Base-by-base conservation (phyloP, 2,329 filamentous ascomycete genomes). In the Coleophoma eucalyptorum region DNA sequence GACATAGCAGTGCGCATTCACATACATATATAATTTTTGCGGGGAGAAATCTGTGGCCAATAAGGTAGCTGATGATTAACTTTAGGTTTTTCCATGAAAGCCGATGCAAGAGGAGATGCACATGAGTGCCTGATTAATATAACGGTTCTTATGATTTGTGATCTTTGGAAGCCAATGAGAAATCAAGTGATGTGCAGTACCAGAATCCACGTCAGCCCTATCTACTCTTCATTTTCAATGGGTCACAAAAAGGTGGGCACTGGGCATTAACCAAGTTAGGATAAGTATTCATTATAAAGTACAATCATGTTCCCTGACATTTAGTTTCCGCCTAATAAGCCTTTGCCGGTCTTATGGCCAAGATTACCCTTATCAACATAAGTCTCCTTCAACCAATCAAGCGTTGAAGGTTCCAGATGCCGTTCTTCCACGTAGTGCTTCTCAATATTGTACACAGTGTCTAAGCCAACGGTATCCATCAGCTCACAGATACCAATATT, bases 381-480 rank as follows among this genome's bases (percentile, higher is more conserved):
- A 21, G 51, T 56, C 34, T 59, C 49, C 38, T 62, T 57, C 13
- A 71, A 58, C 42, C 62, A 69, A 10, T 64, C 54, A 21, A 65
- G 59, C n/a, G 66, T 67, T 2, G 61, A 59, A 3, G 34, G 46
- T 1, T 18, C n/a, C 2, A 21, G n/a, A 4, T 57, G 46, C 12
- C 67, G 61, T 34, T 63, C 60, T 18, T 65, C 58, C 5, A 68
- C 61, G 52, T 72, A 72, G 54, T 71, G 68, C 4, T 68, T 60
- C 54, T 72, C 70, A 50, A 72, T 72, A 38, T 67, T 64, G 13
- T 64, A 58, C 0, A 73, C 67, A 2, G 70, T 69, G 55, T 72
- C 69, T 20, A 73, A 45, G 0, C 69, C 70, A 19, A 71, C 68
- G 3, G 65, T 59, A 50, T 72, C 70, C 69, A 73, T 72, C 51